phyloP scores from a whole-genome alignment of 495 filamentous ascomycete species.

The Tuber brumale region DNA sequence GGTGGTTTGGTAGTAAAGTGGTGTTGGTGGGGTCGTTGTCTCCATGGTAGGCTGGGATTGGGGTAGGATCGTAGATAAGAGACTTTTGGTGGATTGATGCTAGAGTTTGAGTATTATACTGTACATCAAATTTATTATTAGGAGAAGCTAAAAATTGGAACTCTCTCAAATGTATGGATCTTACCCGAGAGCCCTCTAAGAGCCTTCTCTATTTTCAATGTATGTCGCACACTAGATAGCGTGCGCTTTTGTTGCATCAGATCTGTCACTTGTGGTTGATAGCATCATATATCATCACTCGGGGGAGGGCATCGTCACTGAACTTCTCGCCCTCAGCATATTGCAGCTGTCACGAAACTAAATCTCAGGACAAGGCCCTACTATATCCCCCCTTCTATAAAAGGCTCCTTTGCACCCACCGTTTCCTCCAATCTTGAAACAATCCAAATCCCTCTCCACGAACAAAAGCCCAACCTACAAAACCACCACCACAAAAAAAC shows the following conservation, averaged over 20 bases:
- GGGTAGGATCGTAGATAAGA: not conserved
- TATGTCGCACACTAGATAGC: not conserved
- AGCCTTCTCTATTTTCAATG: not conserved
- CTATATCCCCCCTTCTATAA: not conserved
- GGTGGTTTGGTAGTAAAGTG: not conserved
- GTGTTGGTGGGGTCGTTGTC: not conserved
- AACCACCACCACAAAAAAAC: too few relatives aligned
- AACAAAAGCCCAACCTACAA: not conserved
- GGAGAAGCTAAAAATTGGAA: not conserved
- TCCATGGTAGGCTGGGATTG: not conserved
- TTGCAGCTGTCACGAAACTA: not conserved
- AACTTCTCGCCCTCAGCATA: not conserved
- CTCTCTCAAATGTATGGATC: not conserved
- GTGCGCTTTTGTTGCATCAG: not conserved
- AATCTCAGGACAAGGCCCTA: not conserved
- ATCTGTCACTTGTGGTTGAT: not conserved
- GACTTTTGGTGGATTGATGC: not conserved
- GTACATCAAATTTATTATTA: not conserved
- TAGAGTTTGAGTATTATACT: not conserved
- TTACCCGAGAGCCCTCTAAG: not conserved
- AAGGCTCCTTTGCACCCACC: not conserved
- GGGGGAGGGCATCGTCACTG: not conserved
- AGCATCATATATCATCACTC: not conserved
- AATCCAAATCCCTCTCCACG: not conserved
- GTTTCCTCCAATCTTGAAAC: not conserved